A percentile compares a stretch with the other conserved stretches of the same genome.
phyloP scores from a whole-genome alignment of 257 asterid species.

The Vinca minor region DNA sequence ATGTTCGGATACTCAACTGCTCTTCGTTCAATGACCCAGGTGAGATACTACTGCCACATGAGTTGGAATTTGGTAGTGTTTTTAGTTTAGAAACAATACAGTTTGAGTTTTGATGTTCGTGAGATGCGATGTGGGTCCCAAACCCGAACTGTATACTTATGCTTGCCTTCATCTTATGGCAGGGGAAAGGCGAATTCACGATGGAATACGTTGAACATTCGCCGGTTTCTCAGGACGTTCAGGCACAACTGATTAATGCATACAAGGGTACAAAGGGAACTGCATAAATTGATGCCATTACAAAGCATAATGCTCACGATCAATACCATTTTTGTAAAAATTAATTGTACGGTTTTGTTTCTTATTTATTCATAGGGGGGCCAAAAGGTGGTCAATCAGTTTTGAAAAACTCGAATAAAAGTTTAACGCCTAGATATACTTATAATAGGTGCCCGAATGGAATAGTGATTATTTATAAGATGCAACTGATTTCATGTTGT shows the following conservation, averaged over 20 bases:
- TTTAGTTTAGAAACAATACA: no score
- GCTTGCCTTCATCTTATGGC: slow-evolving; percentile 7
- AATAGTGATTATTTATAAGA: neutral
- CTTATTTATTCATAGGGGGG: neutral
- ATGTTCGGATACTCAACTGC: slow-evolving; percentile 98
- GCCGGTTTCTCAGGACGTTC: slow-evolving; percentile 78
- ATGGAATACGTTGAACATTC: slow-evolving; percentile 87
- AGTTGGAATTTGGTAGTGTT: neutral
- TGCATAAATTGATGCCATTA: slow-evolving; percentile 27
- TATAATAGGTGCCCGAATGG: neutral
- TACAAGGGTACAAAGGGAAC: slow-evolving; percentile 52
- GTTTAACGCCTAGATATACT: neutral
- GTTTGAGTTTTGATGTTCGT: no score
- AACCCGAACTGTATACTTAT: neutral
- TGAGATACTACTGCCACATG: slow-evolving; percentile 12
- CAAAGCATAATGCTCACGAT: slow-evolving; percentile 1
- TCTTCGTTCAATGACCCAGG: slow-evolving; percentile 99
- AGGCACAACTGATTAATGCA: slow-evolving; percentile 62
- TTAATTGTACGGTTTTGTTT: neutral
- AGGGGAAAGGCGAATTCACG: slow-evolving; percentile 99
- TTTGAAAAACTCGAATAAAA: neutral
- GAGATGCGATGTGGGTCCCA: no score
- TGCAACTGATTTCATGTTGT: no score
- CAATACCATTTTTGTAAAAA: neutral
- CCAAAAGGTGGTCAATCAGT: slow-evolving; percentile 11